phyloP scores from a whole-genome alignment of 345 rosid genomes.

The Eucalyptus grandis region DNA sequence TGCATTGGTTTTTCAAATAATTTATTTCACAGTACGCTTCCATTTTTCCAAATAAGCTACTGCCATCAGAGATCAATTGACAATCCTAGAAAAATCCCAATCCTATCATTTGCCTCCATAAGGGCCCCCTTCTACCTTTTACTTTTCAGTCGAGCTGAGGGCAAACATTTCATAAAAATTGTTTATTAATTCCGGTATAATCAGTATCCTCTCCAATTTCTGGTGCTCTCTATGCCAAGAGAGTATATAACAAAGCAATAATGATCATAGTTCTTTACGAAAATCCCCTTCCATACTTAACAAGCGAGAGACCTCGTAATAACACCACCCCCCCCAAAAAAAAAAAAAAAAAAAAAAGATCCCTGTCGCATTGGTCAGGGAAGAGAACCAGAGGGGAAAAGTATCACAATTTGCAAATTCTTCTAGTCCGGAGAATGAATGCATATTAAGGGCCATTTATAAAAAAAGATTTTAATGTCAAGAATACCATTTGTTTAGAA shows the following conservation, averaged over 20 bases:
- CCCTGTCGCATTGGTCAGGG: not conserved
- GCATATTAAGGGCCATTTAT: not conserved
- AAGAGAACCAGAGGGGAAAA: not conserved
- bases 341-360: not conserved
- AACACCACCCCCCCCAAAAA: too few species aligned
- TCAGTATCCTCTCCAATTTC: not conserved
- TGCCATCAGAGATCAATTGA: not conserved
- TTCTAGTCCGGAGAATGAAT: not conserved
- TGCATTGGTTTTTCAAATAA: not conserved
- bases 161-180: not conserved
- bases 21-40: not conserved
- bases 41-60: not conserved
- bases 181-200: not conserved
- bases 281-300: not conserved
- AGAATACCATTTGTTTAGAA: slow-evolving; percentile 45
- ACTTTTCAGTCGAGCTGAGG: not conserved
- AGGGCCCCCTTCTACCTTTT: not conserved
- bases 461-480: not conserved
- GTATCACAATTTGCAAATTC: not conserved
- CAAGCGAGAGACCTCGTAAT: not conserved
- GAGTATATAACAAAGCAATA: not conserved
- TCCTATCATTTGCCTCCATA: not conserved
- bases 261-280: not conserved
- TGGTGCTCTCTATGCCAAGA: not conserved
- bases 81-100: not conserved